phyloP scores from a whole-genome alignment of 345 rosid genomes.

The Moringa oleifera region DNA sequence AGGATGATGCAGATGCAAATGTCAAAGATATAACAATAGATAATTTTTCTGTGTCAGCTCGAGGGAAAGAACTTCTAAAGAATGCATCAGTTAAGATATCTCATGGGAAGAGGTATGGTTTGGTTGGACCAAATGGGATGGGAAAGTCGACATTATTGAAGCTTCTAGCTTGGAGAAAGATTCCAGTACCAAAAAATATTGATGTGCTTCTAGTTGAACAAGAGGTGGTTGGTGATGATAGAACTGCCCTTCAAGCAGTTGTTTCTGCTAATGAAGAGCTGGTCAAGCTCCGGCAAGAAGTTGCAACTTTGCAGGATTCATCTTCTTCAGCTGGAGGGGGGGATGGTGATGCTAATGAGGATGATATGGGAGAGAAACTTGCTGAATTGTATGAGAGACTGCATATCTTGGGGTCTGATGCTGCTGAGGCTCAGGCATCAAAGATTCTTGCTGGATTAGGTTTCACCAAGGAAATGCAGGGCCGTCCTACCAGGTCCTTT shows the following conservation, averaged over 20 bases:
- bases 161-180: constrained; percentile 97
- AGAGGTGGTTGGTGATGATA: constrained; percentile 91
- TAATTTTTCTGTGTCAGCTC: constrained; percentile 88
- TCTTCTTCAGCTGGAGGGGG: constrained; percentile 31
- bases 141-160: constrained; percentile 92
- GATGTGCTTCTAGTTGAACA: constrained; percentile 95
- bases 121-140: constrained; percentile 94
- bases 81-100: constrained; percentile 85
- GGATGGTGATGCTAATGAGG: constrained; percentile 30
- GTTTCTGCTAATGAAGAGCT: constrained; percentile 89
- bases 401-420: constrained; percentile 87
- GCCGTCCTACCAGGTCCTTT: constrained; percentile 67
- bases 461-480: constrained; percentile 88
- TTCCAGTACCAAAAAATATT: constrained; percentile 90
- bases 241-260: constrained; percentile 80
- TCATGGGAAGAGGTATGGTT: constrained; percentile 93
- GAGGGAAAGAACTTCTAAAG: constrained; percentile 89
- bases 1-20: constrained; percentile 82
- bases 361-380: constrained; percentile 81
- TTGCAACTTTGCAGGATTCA: constrained; percentile 43
- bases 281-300: constrained; percentile 62
- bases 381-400: constrained; percentile 76
- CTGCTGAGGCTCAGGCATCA: constrained; percentile 92
- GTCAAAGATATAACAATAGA: constrained; percentile 80
- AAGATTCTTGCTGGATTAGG: constrained; percentile 97